A percentile compares a stretch with the other conserved stretches of the same genome.
These are phyloP conservation scores for Clitopilus passeckerianus DNA, from an alignment of 768 basidiomycete genomes.

Conservation along the genomic window DNA sequence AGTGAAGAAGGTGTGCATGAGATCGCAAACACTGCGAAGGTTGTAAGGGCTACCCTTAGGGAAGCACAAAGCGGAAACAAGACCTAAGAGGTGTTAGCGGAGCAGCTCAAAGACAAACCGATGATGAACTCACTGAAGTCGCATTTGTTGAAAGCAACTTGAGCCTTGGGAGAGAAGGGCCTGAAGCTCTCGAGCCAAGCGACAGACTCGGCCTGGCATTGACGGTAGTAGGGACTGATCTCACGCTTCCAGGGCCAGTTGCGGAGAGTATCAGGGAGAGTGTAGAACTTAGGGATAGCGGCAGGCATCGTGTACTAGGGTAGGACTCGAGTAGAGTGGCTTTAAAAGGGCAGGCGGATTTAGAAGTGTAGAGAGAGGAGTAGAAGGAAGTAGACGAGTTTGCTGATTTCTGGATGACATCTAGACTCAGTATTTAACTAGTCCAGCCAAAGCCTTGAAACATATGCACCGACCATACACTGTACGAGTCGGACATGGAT, in stretches of 20 bases:
- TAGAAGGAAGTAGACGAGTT: neutral
- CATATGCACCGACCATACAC: neutral
- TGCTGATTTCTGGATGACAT: neutral
- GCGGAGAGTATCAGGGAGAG: slow-evolving; percentile 31
- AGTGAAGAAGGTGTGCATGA: slow-evolving; percentile 26
- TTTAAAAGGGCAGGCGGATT: neutral
- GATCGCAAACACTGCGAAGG: slow-evolving; percentile 20
- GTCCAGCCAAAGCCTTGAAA: neutral
- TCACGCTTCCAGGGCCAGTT: slow-evolving; percentile 39
- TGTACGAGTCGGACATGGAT: neutral
- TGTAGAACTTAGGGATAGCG: neutral
- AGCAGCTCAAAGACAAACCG: neutral
- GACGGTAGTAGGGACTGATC: slow-evolving; percentile 31
- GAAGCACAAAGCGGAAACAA: neutral
- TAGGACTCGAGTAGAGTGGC: neutral
- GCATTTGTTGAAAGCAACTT: slow-evolving; percentile 34
- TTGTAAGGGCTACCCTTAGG: neutral
- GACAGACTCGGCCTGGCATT: slow-evolving; percentile 26
- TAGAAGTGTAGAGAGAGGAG: neutral
- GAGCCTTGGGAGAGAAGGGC: slow-evolving; percentile 26
- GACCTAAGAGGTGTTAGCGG: slow-evolving; percentile 20
- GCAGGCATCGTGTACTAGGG: neutral
- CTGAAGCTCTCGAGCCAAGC: slow-evolving; percentile 33
- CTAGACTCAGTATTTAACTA: neutral
- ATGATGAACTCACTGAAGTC: slow-evolving; percentile 29